phyloP scores from a whole-genome alignment of 768 basidiomycete genomes.

The Clathrus columnatus region DNA sequence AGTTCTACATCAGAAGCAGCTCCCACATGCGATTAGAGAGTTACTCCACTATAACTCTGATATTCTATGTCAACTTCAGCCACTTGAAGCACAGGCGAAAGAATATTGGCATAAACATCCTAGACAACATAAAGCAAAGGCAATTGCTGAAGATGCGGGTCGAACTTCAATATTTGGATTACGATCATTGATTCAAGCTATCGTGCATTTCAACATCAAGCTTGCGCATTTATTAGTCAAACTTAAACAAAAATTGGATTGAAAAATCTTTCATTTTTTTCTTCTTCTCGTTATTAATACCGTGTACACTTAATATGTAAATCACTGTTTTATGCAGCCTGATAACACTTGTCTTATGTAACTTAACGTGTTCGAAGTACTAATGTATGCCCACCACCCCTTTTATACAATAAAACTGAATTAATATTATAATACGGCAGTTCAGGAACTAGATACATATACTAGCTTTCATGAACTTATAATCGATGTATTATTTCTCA shows the following conservation, averaged over 20 bases:
- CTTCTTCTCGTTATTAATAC: background rate
- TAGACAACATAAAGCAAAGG: background rate
- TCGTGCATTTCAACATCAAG: background rate
- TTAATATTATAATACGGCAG: no score
- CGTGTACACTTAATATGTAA: no score
- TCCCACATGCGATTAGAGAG: constrained; percentile 26
- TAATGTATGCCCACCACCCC: no score
- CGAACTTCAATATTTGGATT: background rate
- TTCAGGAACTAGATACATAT: no score
- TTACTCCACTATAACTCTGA: constrained; percentile 32
- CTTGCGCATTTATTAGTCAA: background rate
- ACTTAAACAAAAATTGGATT: background rate
- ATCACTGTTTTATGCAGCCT: no score
- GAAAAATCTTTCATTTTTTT: no score
- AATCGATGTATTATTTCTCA: no score
- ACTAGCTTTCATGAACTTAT: no score
- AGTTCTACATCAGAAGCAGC: constrained; percentile 36
- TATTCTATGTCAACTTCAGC: constrained; percentile 35
- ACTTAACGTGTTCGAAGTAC: no score
- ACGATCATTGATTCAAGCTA: background rate
- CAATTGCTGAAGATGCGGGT: background rate
- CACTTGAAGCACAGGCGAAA: constrained; percentile 43
- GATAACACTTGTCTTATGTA: no score
- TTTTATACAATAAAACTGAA: no score
- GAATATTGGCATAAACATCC: background rate